These are phyloP conservation scores for Magnusiomyces paraingens DNA, from an alignment of 1,139 yeast genomes.

Conservation along the genomic window DNA sequence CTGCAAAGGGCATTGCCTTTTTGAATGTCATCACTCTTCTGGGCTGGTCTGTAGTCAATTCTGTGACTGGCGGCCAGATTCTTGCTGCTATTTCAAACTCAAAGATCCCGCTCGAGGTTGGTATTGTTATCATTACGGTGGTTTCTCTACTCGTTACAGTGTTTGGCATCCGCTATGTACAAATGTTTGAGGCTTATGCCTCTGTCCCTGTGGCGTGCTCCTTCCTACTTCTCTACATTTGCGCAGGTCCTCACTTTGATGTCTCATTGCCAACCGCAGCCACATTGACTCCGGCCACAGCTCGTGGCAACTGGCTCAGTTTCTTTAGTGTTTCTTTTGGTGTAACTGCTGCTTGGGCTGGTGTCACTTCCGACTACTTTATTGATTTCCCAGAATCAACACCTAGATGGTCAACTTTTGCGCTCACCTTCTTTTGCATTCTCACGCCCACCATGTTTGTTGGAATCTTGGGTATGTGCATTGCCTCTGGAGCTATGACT, in stretches of 20 bases:
- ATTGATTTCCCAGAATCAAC: constrained; percentile 73
- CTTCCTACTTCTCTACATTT: constrained; percentile 62
- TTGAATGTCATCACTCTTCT: constrained; percentile 67
- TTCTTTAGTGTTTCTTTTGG: constrained; percentile 73
- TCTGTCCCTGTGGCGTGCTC: constrained; percentile 66
- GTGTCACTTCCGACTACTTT: constrained; percentile 79
- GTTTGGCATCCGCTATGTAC: constrained; percentile 66
- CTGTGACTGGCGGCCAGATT: constrained; percentile 83
- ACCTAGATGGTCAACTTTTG: constrained; percentile 49
- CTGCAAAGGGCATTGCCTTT: constrained; percentile 64
- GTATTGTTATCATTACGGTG: constrained; percentile 62
- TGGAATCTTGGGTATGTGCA: constrained; percentile 63
- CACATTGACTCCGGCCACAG: constrained; percentile 37
- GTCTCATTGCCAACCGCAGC: constrained; percentile 39
- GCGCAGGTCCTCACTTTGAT: constrained; percentile 49
- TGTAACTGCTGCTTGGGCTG: constrained; percentile 86
- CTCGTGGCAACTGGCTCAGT: constrained; percentile 63
- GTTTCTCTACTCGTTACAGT: constrained; percentile 61
- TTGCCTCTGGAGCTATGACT: constrained; percentile 60
- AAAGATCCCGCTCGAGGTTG: constrained; percentile 61
- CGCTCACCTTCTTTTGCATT: constrained; percentile 62
- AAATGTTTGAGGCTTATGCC: constrained; percentile 60
- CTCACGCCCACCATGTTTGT: constrained; percentile 71
- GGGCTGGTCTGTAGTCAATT: constrained; percentile 82
- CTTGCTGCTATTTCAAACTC: constrained; percentile 56